Base-by-base conservation (phyloP, 179 eudicot genomes). In the Carnegiea gigantea region DNA sequence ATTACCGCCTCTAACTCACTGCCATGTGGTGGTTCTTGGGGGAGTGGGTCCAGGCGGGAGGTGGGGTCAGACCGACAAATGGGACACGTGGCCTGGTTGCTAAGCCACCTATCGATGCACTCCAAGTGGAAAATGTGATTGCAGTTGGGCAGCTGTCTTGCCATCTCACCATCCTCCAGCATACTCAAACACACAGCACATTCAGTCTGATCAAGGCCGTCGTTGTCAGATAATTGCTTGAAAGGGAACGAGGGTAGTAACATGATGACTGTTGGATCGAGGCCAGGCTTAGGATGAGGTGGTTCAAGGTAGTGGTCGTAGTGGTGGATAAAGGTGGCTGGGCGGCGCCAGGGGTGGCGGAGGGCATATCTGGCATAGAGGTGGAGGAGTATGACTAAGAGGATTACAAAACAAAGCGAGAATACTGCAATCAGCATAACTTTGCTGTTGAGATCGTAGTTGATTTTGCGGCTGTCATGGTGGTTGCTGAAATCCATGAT, bases 61-160 rank as follows among this genome's bases (percentile, higher is more conserved):
- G 89, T 83, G 1, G 87, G 93, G 67, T 87, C 90, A 0, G 91
- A 85, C 21, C 95, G 90, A 81, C 98, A 93, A 70, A 91, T 71
- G 21, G 95, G 95, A 49, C 98, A 93, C 0, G 89, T 92, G 10
- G 93, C 76, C 5, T 89, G 91, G 18, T 86, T 77, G 0, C 57
- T 40, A 12, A 91, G 84, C 95, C 97, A 91, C 80, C 64, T 90
- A 33, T 92, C 98, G 48, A 92, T 83, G 82, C 95, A 92, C 65
- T 85, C 89, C 1, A 82, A 84, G 71, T 93, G 95, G 74, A 92
- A 92, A 48, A 71, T 82, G 36, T 92, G 94, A 78, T 88, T 87
- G 36, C 95, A 92, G 40, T 91, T 92, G 0, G 94, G 95, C 76
- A 92, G 74, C 28, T 76, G 30, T 73, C 92, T 80, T 30, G 81